Evolutionary conservation across 306 rosid species (phyloP).

Genomic region (Phaseolus lunatus): DNA sequence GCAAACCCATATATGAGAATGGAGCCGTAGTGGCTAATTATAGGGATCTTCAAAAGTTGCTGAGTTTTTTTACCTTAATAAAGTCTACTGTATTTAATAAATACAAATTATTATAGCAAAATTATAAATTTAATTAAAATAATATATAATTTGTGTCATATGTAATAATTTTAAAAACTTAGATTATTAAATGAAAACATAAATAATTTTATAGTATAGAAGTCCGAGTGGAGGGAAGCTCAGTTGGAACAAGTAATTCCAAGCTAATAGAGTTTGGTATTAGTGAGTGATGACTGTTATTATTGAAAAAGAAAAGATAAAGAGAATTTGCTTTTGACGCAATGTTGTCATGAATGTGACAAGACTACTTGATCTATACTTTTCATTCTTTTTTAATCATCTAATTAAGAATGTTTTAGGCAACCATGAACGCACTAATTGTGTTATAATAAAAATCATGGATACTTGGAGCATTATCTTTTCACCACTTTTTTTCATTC

Average conservation of each 20-base stretch:
- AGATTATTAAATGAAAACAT: background rate
- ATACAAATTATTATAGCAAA: too few relatives aligned
- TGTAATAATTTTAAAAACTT: background rate
- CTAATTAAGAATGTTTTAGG: background rate
- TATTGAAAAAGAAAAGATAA: conserved; percentile 23
- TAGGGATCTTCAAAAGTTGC: too few relatives aligned
- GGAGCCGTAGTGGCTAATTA: too few relatives aligned
- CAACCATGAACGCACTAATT: conserved; percentile 11
- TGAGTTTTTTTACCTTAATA: too few relatives aligned
- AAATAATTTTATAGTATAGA: background rate
- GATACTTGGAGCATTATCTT: background rate
- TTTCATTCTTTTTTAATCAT: background rate
- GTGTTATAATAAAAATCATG: background rate
- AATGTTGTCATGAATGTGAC: conserved; percentile 26
- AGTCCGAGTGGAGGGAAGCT: background rate
- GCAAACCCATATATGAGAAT: too few relatives aligned
- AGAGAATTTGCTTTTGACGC: conserved; percentile 24
- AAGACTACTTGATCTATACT: background rate
- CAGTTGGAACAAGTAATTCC: conserved; percentile 31
- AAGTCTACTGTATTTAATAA: too few relatives aligned
- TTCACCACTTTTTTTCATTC: background rate
- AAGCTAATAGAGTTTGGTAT: conserved; percentile 28
- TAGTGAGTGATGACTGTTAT: conserved; percentile 6
- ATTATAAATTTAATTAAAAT: too few relatives aligned
- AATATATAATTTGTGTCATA: too few relatives aligned